Conservation (phyloP, 768 basidiomycete genomes). For the Suillus placidus region DNA sequence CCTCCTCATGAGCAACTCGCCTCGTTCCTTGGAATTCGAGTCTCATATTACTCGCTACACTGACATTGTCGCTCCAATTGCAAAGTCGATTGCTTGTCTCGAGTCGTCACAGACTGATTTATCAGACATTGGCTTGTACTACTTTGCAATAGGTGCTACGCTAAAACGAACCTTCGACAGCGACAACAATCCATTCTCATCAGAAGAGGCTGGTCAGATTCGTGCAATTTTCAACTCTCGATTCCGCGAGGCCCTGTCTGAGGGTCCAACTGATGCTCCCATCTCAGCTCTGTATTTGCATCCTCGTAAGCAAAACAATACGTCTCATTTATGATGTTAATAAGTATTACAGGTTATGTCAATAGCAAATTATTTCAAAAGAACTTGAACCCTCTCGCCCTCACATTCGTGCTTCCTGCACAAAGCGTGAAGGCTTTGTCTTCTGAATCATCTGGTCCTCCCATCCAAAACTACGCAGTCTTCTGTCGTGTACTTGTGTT, state of each 20-base stretch:
- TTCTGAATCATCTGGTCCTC: background rate
- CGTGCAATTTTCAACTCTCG: background rate
- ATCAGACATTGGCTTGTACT: too few relatives aligned
- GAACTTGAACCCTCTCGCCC: background rate
- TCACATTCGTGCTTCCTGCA: background rate
- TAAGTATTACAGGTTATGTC: background rate
- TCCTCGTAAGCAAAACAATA: background rate
- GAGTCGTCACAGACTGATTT: too few relatives aligned
- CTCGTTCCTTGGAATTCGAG: too few relatives aligned
- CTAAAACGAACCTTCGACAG: too few relatives aligned
- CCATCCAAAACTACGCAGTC: background rate
- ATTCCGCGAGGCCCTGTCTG: background rate
- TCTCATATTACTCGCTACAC: too few relatives aligned
- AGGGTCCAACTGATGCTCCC: background rate
- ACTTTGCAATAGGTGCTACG: too few relatives aligned
- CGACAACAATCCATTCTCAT: too few relatives aligned
- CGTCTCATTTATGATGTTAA: too few relatives aligned
- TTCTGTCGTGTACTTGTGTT: background rate
- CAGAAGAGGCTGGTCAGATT: background rate
- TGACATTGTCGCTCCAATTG: too few relatives aligned
- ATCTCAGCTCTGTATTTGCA: background rate
- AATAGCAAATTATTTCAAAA: background rate
- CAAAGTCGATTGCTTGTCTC: too few relatives aligned
- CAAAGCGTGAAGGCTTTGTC: background rate
- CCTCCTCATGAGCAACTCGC: too few relatives aligned